A percentile compares a stretch with the other conserved stretches of the same genome.
Conservation (phyloP, 345 rosid genomes). For the Citrus inodora region DNA sequence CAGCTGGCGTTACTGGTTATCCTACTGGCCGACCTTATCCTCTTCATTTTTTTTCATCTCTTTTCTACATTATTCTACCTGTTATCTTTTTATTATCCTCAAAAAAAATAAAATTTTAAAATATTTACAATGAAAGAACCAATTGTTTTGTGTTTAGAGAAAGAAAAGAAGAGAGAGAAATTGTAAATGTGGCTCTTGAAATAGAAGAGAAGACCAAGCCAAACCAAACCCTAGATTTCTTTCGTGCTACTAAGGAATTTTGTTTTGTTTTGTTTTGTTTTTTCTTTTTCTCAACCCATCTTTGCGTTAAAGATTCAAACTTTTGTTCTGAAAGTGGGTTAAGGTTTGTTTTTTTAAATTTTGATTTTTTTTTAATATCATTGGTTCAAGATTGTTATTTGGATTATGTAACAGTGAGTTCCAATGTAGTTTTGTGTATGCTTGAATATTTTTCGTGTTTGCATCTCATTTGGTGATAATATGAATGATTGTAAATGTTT, state of each 20-base stretch:
- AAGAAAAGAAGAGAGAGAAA: background rate
- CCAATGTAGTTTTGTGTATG: background rate
- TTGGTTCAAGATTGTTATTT: conserved; percentile 4
- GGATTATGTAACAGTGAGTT: background rate
- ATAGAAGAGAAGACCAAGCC: conserved; percentile 19
- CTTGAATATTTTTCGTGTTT: background rate
- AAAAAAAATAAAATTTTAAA: background rate
- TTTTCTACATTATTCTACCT: background rate
- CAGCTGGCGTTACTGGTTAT: conserved; percentile 56
- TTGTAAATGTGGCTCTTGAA: conserved; percentile 24
- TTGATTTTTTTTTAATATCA: background rate
- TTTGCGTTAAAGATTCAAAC: conserved; percentile 4
- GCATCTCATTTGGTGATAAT: conserved; percentile 21
- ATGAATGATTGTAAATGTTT: conserved; percentile 1
- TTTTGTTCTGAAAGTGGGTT: conserved; percentile 20
- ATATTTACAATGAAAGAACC: background rate
- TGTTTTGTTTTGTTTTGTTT: background rate
- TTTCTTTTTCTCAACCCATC: conserved; percentile 25
- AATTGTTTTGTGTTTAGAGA: background rate
- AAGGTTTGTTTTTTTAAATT: conserved; percentile 16
- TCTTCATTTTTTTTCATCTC: conserved; percentile 29
- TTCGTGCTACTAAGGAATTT: conserved; percentile 14
- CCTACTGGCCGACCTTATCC: conserved; percentile 72
- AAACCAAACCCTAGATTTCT: conserved; percentile 49
- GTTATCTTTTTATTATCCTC: background rate